A percentile compares a stretch with the other conserved stretches of the same genome.
These are phyloP conservation scores for Amylocystis lapponica DNA, from an alignment of 768 basidiomycete genomes.

Conservation along the genomic window DNA sequence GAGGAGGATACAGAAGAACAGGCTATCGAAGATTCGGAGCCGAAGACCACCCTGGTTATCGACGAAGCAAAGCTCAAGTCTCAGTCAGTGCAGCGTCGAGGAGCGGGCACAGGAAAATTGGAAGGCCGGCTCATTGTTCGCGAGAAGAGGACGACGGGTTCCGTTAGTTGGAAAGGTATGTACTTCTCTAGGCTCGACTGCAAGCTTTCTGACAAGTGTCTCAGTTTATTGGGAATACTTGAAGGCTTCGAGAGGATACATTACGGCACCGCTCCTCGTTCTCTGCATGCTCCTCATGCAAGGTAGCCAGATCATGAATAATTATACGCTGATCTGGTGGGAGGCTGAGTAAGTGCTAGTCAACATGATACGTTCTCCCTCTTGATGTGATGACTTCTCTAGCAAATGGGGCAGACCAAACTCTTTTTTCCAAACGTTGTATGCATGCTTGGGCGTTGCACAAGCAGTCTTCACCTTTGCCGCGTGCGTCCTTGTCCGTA, in stretches of 20 bases:
- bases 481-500: constrained; percentile 33
- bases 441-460: constrained; percentile 53
- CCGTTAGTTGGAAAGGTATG: constrained; percentile 45
- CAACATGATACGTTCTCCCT: neutral
- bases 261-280: constrained; percentile 47
- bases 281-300: constrained; percentile 53
- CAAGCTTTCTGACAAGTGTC: neutral
- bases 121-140: constrained; percentile 63
- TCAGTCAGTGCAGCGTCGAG: constrained; percentile 26
- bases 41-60: constrained; percentile 14
- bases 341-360: constrained; percentile 43
- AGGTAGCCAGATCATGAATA: constrained; percentile 52
- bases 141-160: constrained; percentile 62
- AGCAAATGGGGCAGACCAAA: constrained; percentile 44
- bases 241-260: constrained; percentile 43
- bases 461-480: constrained; percentile 55
- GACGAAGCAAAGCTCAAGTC: constrained; percentile 35
- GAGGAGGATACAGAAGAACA: constrained; percentile 26
- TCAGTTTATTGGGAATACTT: constrained; percentile 59
- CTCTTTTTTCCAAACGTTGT: constrained; percentile 60
- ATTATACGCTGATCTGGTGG: constrained; percentile 72
- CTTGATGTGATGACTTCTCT: neutral
- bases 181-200: neutral
- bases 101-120: constrained; percentile 53
- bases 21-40: constrained; percentile 13